A percentile compares a stretch with the other conserved stretches of the same genome.
Conservation (phyloP, 257 asterid genomes). For the Salvia miltiorrhiza region DNA sequence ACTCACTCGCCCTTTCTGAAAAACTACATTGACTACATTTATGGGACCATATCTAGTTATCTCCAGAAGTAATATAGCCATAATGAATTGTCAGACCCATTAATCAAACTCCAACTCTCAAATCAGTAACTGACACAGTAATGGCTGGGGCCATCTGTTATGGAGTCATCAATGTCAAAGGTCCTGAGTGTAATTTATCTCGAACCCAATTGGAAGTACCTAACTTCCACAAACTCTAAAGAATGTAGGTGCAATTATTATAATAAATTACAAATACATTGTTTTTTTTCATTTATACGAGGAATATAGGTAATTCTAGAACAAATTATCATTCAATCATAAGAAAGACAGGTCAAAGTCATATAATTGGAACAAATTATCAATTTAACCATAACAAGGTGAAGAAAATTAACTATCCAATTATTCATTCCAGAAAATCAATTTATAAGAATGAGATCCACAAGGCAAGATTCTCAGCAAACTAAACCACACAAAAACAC, state of each 20-base stretch:
- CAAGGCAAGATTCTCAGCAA: not conserved
- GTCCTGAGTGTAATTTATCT: conserved; percentile 1
- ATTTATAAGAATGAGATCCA: not conserved
- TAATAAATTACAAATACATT: not conserved
- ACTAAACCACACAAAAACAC: not conserved
- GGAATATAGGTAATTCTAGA: not conserved
- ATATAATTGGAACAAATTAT: not conserved
- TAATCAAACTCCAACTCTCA: not conserved
- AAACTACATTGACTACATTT: not conserved
- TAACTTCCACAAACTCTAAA: not conserved
- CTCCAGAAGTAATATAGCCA: not conserved
- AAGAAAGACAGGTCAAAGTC: not conserved
- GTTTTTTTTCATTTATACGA: not conserved
- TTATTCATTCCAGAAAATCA: not conserved
- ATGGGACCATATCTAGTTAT: not conserved
- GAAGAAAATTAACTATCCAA: not conserved
- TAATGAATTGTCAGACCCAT: not conserved
- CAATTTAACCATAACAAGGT: no score
- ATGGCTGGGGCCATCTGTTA: not conserved
- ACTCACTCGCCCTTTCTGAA: not conserved
- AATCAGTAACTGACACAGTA: not conserved
- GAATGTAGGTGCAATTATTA: not conserved
- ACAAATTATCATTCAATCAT: not conserved
- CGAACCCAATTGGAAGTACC: not conserved
- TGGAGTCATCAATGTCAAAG: not conserved